These are phyloP conservation scores for Pleochaeta shiraiana DNA, from an alignment of 2,329 filamentous ascomycete species.

Conservation along the genomic window DNA sequence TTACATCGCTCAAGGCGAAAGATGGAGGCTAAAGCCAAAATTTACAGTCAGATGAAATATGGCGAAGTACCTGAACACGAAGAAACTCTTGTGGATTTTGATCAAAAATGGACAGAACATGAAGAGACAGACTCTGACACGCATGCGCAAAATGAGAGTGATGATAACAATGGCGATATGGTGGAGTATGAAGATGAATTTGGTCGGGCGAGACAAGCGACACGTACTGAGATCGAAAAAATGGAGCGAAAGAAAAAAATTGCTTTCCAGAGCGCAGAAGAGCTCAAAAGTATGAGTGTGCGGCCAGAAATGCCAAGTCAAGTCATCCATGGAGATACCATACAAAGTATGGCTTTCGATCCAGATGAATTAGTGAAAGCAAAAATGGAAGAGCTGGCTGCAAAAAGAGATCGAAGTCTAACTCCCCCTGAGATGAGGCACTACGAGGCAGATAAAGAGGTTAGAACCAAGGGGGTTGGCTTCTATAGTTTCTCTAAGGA, in stretches of 20 bases:
- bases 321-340: constrained; percentile 65
- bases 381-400: constrained; percentile 59
- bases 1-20: constrained; percentile 47
- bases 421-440: constrained; percentile 66
- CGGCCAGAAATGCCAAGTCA: constrained; percentile 41
- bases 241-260: constrained; percentile 34
- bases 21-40: constrained; percentile 74
- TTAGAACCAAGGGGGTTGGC: constrained; percentile 69
- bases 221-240: constrained; percentile 41
- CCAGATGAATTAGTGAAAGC: constrained; percentile 40
- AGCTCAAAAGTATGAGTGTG: constrained; percentile 47
- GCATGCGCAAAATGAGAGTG: constrained; percentile 40
- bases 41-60: constrained; percentile 78
- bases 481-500: constrained; percentile 82
- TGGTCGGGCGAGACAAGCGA: constrained; percentile 57
- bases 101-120: constrained; percentile 77
- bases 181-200: constrained; percentile 86
- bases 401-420: constrained; percentile 53
- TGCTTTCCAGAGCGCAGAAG: constrained; percentile 31
- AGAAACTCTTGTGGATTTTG: constrained; percentile 69
- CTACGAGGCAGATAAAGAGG: constrained; percentile 69
- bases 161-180: constrained; percentile 29
- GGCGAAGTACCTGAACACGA: constrained; percentile 48
- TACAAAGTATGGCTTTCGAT: constrained; percentile 69
- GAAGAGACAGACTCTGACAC: constrained; percentile 21